Evolutionary conservation across 2,329 filamentous ascomycete genomes (phyloP), one percentile per base, ranked within the genome.

Genomic region (Beauveria sp.): DNA sequence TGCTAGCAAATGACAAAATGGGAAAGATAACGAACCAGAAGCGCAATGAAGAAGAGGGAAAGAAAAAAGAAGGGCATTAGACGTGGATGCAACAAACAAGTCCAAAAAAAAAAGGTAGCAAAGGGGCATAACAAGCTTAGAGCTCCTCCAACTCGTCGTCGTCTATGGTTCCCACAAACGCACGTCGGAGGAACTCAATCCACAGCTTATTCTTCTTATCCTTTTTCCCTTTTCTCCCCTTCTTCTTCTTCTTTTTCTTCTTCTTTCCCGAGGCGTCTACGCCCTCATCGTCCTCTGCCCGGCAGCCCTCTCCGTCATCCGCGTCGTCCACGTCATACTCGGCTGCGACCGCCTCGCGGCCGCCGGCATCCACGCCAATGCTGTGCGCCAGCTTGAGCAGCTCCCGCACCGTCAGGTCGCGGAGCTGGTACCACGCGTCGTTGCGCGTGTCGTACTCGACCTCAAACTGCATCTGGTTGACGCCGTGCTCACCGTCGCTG

Each of bases 391-490:
- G 80, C 63, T 89, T 82, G 50, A 98, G 77, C 71, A 89, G 89
- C 71, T 86, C 96, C 64, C 84, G 81, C 58, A 97, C 89, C 0
- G 93, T 98, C 72, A 99, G 76, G 73, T 98, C 93, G 49, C 84
- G 79, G 67, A 97, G 74, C 63, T 84, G 82, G 71, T 93, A 97
- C 1, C 88, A 73, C 62, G 85, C 76, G 71, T 98, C 92, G 24
- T 86, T 82, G 60, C 85, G 87, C 0, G 93, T 98, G 71, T 87
- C 86, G 72, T 99, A 99, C 72, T 96, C 91, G 54, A 96, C 79
- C 70, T 96, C 82, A 70, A 85, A 98, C 18, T 79, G 71, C 72
- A 97, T 91, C 40, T 83, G 75, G 49, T 78, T 83, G 3, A 87
- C 84, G 65, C 83, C 75, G 1, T 86, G 83, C 64, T 81, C 65